Percentiles rank a stretch among this genome's conserved stretches.
These are phyloP conservation scores for Aspergillus saccharolyticus DNA, from an alignment of 495 filamentous ascomycete genomes.

Conservation along the genomic window DNA sequence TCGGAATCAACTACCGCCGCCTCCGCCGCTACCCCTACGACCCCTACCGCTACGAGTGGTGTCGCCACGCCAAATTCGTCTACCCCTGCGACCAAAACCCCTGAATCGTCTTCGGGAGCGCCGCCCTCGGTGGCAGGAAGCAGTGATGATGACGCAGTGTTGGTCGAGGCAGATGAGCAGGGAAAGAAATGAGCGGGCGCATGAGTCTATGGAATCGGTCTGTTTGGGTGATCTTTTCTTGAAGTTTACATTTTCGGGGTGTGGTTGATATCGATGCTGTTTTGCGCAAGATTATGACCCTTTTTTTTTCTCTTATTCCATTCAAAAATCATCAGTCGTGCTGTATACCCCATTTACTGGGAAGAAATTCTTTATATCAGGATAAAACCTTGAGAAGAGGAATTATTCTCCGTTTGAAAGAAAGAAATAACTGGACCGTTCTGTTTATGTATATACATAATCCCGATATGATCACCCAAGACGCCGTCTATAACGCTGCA, in stretches of 20 bases:
- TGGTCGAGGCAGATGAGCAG: slow-evolving; percentile 70
- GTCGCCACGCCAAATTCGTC: not conserved
- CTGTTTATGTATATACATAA: not conserved
- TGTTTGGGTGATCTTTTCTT: not conserved
- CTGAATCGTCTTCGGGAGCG: slow-evolving; percentile 9
- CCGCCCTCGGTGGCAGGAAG: slow-evolving; percentile 39
- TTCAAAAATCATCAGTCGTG: no score
- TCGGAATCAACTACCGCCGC: slow-evolving; percentile 16
- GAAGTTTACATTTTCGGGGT: not conserved
- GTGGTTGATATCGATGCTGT: no score
- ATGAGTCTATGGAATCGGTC: not conserved
- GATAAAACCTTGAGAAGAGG: no score
- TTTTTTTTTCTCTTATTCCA: no score
- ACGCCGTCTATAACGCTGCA: not conserved
- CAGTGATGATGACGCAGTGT: slow-evolving; percentile 80
- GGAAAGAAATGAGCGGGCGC: slow-evolving; percentile 38
- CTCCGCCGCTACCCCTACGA: slow-evolving; percentile 9
- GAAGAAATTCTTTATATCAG: no score
- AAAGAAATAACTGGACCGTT: no score
- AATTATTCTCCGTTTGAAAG: no score
- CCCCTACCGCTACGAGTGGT: slow-evolving; percentile 14
- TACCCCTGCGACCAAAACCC: slow-evolving; percentile 11
- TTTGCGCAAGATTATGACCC: no score
- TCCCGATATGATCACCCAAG: not conserved
- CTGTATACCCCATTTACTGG: no score